A percentile compares a stretch with the other conserved stretches of the same genome.
These are phyloP conservation scores for Quercus agrifolia DNA, from an alignment of 306 rosid genomes.

Conservation along the genomic window DNA sequence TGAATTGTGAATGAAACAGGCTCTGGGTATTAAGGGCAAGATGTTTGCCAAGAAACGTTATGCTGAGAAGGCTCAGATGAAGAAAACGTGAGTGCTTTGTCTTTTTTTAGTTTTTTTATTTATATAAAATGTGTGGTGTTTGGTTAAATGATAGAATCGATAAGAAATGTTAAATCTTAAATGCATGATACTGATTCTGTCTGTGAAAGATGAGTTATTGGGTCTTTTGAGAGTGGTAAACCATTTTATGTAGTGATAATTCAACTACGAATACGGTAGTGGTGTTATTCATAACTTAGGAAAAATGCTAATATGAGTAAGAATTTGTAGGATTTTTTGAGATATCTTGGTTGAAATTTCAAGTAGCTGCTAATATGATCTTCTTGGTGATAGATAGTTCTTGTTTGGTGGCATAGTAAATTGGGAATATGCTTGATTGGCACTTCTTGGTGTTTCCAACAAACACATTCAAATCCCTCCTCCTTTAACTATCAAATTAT, in stretches of 20 bases:
- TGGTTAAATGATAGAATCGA: not conserved
- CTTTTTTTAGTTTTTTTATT: not conserved
- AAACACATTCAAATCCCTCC: too few relatives aligned
- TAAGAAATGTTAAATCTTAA: not conserved
- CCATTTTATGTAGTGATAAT: too few relatives aligned
- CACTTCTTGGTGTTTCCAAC: too few relatives aligned
- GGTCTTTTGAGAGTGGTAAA: not conserved
- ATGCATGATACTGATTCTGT: not conserved
- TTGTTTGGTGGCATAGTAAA: not conserved
- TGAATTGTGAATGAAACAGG: too few relatives aligned
- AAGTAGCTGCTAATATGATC: not conserved
- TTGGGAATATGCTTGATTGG: too few relatives aligned
- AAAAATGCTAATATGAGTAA: not conserved
- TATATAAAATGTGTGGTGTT: not conserved
- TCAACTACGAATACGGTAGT: too few relatives aligned
- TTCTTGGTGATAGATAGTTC: too few relatives aligned
- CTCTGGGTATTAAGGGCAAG: too few relatives aligned
- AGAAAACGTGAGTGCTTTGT: not conserved
- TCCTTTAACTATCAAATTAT: too few relatives aligned
- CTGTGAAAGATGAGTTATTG: not conserved
- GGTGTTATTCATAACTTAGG: too few relatives aligned
- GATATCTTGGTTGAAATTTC: not conserved
- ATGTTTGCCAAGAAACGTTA: too few relatives aligned
- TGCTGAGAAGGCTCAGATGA: too few relatives aligned
- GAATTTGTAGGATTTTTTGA: not conserved